These are phyloP conservation scores for Silene latifolia DNA, from an alignment of 148 eudicot genomes.

Conservation along the genomic window DNA sequence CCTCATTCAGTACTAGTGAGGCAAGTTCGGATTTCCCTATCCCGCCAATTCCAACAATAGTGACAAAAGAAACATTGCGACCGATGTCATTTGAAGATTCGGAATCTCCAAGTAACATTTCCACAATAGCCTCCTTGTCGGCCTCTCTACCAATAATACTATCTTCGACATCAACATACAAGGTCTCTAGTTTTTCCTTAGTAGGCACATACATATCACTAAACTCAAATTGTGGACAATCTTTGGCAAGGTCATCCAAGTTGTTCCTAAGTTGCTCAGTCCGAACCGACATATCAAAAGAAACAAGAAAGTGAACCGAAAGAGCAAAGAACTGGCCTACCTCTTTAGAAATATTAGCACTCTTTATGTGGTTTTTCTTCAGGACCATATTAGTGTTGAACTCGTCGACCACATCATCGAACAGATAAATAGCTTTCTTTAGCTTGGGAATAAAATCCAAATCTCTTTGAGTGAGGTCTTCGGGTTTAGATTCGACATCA, in stretches of 20 bases:
- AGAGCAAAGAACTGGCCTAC: conserved; percentile 4
- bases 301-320: not conserved
- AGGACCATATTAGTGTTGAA: conserved; percentile 6
- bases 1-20: conserved; percentile 19
- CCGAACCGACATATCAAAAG: not conserved
- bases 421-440: conserved; percentile 11
- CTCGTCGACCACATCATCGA: conserved; percentile 14
- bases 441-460: not conserved
- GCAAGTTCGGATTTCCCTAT: conserved; percentile 26
- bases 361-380: not conserved
- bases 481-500: conserved; percentile 1
- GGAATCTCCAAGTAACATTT: no score
- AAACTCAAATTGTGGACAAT: conserved; percentile 12
- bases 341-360: not conserved
- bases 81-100: no score
- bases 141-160: conserved; percentile 22
- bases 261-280: conserved; percentile 12
- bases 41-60: conserved; percentile 20
- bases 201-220: conserved; percentile 9
- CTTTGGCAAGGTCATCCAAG: conserved; percentile 11
- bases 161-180: conserved; percentile 3
- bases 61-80: not conserved
- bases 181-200: conserved; percentile 12
- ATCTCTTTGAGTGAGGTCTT: conserved; percentile 3
- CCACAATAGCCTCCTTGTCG: conserved; percentile 5